Evolutionary conservation across 768 basidiomycete species (phyloP), one percentile per base, ranked within the genome.

Genomic region (Tubosaeta brunneosetosa): DNA sequence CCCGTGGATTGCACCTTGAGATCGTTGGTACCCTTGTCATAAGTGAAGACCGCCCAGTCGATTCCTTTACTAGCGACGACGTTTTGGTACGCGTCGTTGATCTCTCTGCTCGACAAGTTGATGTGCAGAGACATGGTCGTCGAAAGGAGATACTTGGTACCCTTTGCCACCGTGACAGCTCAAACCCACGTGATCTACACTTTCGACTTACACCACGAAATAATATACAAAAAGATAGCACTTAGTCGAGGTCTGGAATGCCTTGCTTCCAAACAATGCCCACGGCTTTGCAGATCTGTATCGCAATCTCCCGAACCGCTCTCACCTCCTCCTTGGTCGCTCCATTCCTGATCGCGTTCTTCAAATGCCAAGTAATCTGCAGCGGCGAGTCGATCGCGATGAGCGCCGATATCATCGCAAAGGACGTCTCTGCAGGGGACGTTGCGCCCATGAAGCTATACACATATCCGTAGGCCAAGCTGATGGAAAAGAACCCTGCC

Each of bases 1-100:
- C 94, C 94, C 2, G 84, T 87, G 3, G 80, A 77, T 64, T 94
- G 92, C 3, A 94, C 86, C 61, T 91, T 92, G 50, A 95, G 77
- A 69, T 94, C 91, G 62, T 91, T 94, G 1, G 84, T 79, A 9
- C 85, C 86, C 56, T 81, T 84, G 62, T 88, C 87, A 61, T 91
- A 91, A 0, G 91, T 88, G 60, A 87, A 83, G 31, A 91, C 74
- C 3, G 76, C 82, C 89, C 89, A 91, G 61, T 91, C 83, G 59
- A 86, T 85, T 19, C 77, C 79, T 12, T 71, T 77, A 29, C 77
- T 79, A 57, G 84, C 81, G 60, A 92, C 67, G 46, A 92, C 81
- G 61, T 85, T 78, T 63, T 88, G 78, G 71, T 91, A 91, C 59
- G 89, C 86, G 56, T 82, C 78, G 32, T 73, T 70, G 60, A 92